Percentiles rank a stretch among this genome's conserved stretches.
Conservation (phyloP, 73 alveolate genomes). For the Symbiodinium natans region DNA sequence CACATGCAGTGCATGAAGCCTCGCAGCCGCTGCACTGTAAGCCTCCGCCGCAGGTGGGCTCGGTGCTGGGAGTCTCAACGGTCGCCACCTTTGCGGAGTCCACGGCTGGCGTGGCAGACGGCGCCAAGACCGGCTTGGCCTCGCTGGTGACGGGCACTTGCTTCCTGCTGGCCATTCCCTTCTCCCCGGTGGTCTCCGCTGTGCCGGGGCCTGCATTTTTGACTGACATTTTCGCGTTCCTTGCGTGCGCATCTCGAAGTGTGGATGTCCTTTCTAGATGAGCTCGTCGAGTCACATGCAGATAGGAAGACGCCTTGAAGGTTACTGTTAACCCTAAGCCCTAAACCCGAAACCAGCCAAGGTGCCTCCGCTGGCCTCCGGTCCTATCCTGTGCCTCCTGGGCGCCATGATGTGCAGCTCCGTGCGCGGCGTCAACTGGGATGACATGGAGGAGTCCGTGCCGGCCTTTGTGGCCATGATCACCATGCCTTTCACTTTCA, state of each 20-base stretch:
- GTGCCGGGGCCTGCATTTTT: constrained; percentile 23
- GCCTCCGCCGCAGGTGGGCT: not conserved
- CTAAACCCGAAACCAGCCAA: too few relatives aligned
- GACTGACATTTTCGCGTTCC: too few relatives aligned
- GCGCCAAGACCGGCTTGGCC: constrained; percentile 70
- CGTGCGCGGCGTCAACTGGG: constrained; percentile 49
- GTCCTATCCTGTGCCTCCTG: constrained; percentile 67
- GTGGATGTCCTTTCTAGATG: too few relatives aligned
- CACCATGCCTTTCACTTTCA: constrained; percentile 54
- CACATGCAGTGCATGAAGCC: too few relatives aligned
- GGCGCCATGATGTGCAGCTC: constrained; percentile 73
- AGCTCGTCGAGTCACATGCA: too few relatives aligned
- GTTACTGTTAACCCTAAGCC: too few relatives aligned
- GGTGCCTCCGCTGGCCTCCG: constrained; percentile 48
- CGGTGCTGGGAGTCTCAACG: constrained; percentile 64
- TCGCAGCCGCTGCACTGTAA: too few relatives aligned
- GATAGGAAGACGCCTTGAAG: too few relatives aligned
- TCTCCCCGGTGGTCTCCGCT: constrained; percentile 55
- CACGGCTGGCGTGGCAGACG: constrained; percentile 73
- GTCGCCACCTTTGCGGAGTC: constrained; percentile 65
- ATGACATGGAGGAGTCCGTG: constrained; percentile 43
- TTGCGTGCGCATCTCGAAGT: too few relatives aligned
- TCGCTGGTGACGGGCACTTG: constrained; percentile 54
- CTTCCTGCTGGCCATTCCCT: constrained; percentile 85
- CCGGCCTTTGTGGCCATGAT: constrained; percentile 72